Evolutionary conservation across 1,284 basidiomycete species (phyloP), one percentile per base, ranked within the genome.

Genomic region (Phaffia rhodozyma): DNA sequence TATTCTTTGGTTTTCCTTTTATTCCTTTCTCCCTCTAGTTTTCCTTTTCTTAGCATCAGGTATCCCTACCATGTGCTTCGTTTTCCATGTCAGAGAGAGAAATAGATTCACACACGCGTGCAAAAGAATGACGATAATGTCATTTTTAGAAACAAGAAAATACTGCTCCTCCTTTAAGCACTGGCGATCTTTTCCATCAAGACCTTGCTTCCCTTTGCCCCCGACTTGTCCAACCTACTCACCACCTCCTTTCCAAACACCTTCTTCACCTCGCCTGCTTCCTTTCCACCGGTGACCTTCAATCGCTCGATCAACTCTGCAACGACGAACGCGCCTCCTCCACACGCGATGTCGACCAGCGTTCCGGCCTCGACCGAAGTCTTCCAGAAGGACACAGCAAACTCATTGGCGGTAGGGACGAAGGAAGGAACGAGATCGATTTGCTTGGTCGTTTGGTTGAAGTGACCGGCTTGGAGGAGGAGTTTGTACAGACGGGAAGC

Each of bases 381-480:
- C 65, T 76, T 72, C 55, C 83, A 86, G 0, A 87, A 80, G 0
- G 77, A 72, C 23, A 78, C 71, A 27, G 87, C 77, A 71, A 90
- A 87, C 20, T 75, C 72, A 2, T 74, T 72, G 0, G 86, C 84
- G 66, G 91, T 86, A 0, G 72, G 72, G 1, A 73, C 70, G 1
- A 86, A 78, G 20, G 72, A 71, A 0, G 76, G 69, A 1, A 78
- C 73, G 23, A 76, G 74, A 6, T 79, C 75, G 52, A 91, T 77
- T 0, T 79, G 68, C 54, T 80, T 80, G 2, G 82, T 81, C 0
- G 79, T 73, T 53, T 83, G 84, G 64, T 83, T 85, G 75, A 84
- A 92, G 73, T 91, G 89, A 0, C 90, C 90, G n/a, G 90, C 90
- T 71, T 91, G 87, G 0, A 93, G 79, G 16, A 92, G 82, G 0